Base-by-base conservation (phyloP, 2,329 filamentous ascomycete species). In the Tetracladium maxilliforme region DNA sequence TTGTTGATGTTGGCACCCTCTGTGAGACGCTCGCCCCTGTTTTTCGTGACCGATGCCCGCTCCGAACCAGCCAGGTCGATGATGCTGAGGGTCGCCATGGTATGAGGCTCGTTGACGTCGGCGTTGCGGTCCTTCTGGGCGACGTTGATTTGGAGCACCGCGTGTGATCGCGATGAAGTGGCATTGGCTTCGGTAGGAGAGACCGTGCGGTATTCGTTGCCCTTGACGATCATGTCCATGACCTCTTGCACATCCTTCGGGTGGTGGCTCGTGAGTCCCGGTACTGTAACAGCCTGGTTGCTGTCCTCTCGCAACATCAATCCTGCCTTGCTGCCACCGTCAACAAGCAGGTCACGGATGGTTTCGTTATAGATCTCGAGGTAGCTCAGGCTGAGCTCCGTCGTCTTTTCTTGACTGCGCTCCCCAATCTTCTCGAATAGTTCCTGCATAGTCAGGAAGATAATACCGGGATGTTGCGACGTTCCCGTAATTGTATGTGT, bases 1-100 rank as follows among this genome's bases (percentile, higher is more conserved):
- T 95, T 94, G 69, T 98, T 98, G 68, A 98, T 98, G 52, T 98
- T 98, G 41, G 90, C 90, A 34, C 90, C 90, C 51, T 98, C 90
- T 10, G 86, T 63, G 19, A 98, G 58, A 19, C 90, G 68, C 46
- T 93, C 87, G 28, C 90, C 90, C 27, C 90, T 65, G 49, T 98
- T 98, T 56, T 94, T 93, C 12, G 90, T 98, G 14, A 86, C 90
- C 29, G 86, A 94, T 2, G 90, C 90, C 40, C 90, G 73, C 52
- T 98, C 90, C 36, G 86, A 95, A 25, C 90, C 90, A 5, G 90
- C 90, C 39, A 98, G 58, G 57, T 98, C 90, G 47, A 98, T 98
- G 42, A 98, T 95, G 46, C 87, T 95, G 22, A 98, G 65, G 0
- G 90, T 98, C 1, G 90, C 90, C 82, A 95, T 93, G 2, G 90